Percentiles rank a stretch among this genome's conserved stretches.
These are phyloP conservation scores for Rhodotorula toruloides DNA, from an alignment of 768 basidiomycete species.

Conservation along the genomic window DNA sequence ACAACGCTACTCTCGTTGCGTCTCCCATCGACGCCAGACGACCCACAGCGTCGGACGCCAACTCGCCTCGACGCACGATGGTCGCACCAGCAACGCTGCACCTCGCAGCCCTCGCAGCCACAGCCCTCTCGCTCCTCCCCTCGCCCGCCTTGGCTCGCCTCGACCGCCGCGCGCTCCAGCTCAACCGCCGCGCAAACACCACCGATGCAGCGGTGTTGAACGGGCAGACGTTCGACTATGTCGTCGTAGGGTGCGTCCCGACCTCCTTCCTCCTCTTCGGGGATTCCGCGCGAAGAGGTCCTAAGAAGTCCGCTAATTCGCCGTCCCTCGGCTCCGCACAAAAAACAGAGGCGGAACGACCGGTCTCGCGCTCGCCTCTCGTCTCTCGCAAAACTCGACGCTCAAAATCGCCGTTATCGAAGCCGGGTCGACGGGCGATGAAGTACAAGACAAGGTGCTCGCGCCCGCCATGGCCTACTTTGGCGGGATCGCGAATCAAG, in stretches of 20 bases:
- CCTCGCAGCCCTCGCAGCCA: too few species aligned
- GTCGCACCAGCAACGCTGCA: too few species aligned
- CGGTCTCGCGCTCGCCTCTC: constrained; percentile 45
- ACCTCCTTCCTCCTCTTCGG: background rate
- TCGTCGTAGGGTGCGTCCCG: constrained; percentile 31
- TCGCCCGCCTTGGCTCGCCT: background rate
- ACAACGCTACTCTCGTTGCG: too few species aligned
- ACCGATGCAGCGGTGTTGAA: constrained; percentile 14
- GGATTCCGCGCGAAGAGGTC: too few species aligned
- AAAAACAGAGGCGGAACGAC: constrained; percentile 43
- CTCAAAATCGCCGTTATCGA: constrained; percentile 43
- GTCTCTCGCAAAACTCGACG: constrained; percentile 41
- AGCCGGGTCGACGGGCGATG: constrained; percentile 41
- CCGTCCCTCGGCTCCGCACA: too few species aligned
- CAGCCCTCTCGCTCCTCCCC: background rate
- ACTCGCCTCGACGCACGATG: too few species aligned
- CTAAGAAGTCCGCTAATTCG: too few species aligned
- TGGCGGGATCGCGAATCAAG: constrained; percentile 18
- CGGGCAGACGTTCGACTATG: constrained; percentile 38
- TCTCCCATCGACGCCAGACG: too few species aligned
- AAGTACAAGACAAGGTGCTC: constrained; percentile 34
- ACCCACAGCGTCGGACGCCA: too few species aligned
- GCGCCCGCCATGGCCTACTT: constrained; percentile 33
- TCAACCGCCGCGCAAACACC: constrained; percentile 21
- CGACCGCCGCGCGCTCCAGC: background rate